Evolutionary conservation across 805 yeast species (phyloP).

Genomic region (Lipomyces sp.): DNA sequence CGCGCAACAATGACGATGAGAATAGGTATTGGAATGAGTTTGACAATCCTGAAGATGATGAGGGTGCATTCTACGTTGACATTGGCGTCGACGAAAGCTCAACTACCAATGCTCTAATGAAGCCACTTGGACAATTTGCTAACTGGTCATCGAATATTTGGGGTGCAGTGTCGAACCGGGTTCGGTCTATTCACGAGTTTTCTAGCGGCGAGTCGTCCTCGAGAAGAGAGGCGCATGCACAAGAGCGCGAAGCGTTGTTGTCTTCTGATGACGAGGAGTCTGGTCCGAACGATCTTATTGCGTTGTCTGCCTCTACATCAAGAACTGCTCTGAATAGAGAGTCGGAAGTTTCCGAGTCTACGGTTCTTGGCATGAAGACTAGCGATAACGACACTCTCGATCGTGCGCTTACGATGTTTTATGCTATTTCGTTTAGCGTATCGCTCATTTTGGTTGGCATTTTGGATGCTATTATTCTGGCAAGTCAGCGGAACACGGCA

Average conservation of each 20-base stretch:
- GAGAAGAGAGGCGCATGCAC: conserved; percentile 12
- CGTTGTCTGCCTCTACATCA: too few relatives aligned
- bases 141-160: conserved; percentile 30
- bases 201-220: conserved; percentile 14
- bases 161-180: conserved; percentile 19
- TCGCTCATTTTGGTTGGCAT: conserved; percentile 46
- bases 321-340: neutral
- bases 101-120: conserved; percentile 30
- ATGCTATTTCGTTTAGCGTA: conserved; percentile 21
- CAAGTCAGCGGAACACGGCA: conserved; percentile 35
- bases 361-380: conserved; percentile 2
- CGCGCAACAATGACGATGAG: conserved; percentile 21
- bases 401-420: conserved; percentile 26
- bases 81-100: conserved; percentile 36
- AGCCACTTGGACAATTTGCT: conserved; percentile 22
- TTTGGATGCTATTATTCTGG: conserved; percentile 45
- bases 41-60: conserved; percentile 57
- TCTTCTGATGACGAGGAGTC: conserved; percentile 28
- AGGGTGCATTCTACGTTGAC: conserved; percentile 33
- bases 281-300: neutral
- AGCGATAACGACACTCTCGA: conserved; percentile 13
- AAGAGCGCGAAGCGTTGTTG: conserved; percentile 36
- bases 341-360: conserved; percentile 2
- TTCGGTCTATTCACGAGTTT: conserved; percentile 6
- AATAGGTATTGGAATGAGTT: conserved; percentile 65